Evolutionary conservation across 768 basidiomycete species (phyloP).

Genomic region (Pholiota conissans): DNA sequence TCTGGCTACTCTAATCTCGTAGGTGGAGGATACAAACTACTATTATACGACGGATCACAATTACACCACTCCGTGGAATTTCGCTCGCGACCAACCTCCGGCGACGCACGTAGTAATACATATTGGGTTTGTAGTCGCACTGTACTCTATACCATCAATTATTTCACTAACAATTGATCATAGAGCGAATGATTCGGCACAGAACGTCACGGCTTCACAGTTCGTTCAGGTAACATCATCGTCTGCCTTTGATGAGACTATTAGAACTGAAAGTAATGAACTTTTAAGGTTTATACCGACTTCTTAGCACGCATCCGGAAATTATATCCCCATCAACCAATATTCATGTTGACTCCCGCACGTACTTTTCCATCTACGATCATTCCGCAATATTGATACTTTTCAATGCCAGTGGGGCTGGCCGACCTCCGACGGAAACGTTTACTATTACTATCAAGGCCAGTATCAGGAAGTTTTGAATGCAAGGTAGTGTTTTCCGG

Average conservation of each 20-base stretch:
- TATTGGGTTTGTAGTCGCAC: conserved; percentile 39
- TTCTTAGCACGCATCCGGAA: conserved; percentile 46
- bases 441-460: conserved; percentile 46
- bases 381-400: background rate
- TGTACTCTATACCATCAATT: background rate
- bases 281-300: conserved; percentile 40
- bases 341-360: conserved; percentile 55
- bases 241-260: background rate
- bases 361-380: conserved; percentile 11
- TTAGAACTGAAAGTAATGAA: background rate
- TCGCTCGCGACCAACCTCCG: conserved; percentile 42
- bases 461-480: conserved; percentile 45
- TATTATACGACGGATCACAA: conserved; percentile 56
- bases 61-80: conserved; percentile 60
- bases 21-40: conserved; percentile 57
- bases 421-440: conserved; percentile 44
- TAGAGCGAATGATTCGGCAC: conserved; percentile 56
- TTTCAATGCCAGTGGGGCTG: conserved; percentile 51
- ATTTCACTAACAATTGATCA: background rate
- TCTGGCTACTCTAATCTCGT: conserved; percentile 12
- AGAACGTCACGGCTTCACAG: conserved; percentile 41
- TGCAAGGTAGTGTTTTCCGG: conserved; percentile 13
- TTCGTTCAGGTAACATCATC: conserved; percentile 37
- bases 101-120: conserved; percentile 55
- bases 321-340: conserved; percentile 44